phyloP scores from a whole-genome alignment of 306 rosid genomes.

The Rosa rugosa region DNA sequence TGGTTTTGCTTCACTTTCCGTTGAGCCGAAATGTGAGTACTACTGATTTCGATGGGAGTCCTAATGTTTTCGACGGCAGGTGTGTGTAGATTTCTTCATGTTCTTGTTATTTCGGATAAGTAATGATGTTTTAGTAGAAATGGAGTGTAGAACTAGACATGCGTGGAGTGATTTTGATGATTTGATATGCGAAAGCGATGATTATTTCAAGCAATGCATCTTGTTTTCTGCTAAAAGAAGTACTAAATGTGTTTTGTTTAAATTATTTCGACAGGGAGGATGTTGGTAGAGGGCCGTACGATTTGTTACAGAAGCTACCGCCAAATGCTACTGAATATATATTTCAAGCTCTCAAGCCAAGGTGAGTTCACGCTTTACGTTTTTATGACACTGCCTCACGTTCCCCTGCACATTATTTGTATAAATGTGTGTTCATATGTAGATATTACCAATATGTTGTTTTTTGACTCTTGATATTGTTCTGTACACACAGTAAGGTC shows the following conservation, averaged over 20 bases:
- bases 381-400: neutral
- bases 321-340: constrained; percentile 63
- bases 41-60: constrained; percentile 21
- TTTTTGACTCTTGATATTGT: neutral
- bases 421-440: neutral
- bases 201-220: neutral
- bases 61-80: constrained; percentile 41
- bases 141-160: neutral
- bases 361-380: constrained; percentile 35
- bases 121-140: neutral
- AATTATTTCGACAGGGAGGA: constrained; percentile 35
- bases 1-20: constrained; percentile 62
- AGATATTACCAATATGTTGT: neutral
- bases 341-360: constrained; percentile 69
- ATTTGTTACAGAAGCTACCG: constrained; percentile 51
- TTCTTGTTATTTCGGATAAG: neutral
- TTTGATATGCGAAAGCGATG: neutral
- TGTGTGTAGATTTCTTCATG: constrained; percentile 29
- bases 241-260: neutral
- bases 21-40: constrained; percentile 26
- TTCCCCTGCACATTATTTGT: neutral
- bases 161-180: neutral
- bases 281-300: constrained; percentile 42
- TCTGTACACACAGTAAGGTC: neutral
- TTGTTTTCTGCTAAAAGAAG: constrained; percentile 8